Percentiles rank a stretch among this genome's conserved stretches.
Conservation (phyloP, 2,329 filamentous ascomycete species). For the Ustilaginoidea virens region DNA sequence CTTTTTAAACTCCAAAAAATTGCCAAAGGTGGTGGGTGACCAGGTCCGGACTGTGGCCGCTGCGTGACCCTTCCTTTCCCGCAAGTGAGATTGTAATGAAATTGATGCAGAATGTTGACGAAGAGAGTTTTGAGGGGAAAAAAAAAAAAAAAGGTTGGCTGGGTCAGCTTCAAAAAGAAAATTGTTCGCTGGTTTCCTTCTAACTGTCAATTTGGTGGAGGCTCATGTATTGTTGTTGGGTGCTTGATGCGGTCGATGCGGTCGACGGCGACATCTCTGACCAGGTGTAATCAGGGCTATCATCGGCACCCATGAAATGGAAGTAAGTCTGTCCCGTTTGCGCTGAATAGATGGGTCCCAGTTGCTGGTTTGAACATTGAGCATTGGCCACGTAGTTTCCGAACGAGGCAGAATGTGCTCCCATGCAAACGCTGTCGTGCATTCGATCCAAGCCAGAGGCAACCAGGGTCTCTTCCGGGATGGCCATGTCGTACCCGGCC, state of each 20-base stretch:
- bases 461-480: conserved; percentile 31
- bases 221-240: conserved; percentile 8
- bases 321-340: conserved; percentile 28
- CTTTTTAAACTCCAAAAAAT: no score
- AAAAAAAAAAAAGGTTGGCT: no score
- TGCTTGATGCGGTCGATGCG: conserved; percentile 17
- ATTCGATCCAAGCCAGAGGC: conserved; percentile 30
- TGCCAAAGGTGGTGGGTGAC: no score
- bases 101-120: no score
- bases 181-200: no score
- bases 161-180: no score
- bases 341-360: conserved; percentile 6
- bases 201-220: conserved; percentile 10
- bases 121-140: no score
- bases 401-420: conserved; percentile 21
- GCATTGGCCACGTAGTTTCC: conserved; percentile 30
- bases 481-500: conserved; percentile 21
- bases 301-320: conserved; percentile 19
- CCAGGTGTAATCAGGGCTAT: conserved; percentile 32
- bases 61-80: no score
- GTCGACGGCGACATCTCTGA: conserved; percentile 25
- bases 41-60: no score
- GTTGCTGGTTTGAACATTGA: conserved; percentile 21
- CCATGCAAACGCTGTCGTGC: conserved; percentile 30
- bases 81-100: no score